Percentiles rank a stretch among this genome's conserved stretches.
phyloP scores from a whole-genome alignment of 176 grass and related monocot genomes.

The Puccinellia tenuiflora region DNA sequence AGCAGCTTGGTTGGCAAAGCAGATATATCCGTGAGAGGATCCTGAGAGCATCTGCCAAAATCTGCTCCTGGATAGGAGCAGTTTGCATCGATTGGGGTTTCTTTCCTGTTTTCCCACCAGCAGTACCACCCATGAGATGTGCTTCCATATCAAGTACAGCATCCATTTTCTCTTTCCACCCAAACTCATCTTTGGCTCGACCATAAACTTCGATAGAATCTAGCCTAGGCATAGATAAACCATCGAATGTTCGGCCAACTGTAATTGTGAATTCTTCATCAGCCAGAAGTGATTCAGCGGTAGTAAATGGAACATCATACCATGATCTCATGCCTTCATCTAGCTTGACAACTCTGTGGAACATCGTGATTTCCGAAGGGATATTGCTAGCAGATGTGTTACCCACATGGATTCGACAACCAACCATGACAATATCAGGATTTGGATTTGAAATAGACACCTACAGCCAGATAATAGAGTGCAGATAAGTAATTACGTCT shows the following conservation, averaged over 20 bases:
- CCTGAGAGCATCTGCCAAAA: conserved; percentile 86
- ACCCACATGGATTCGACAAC: conserved; percentile 90
- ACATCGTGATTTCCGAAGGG: conserved; percentile 82
- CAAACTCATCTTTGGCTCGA: conserved; percentile 94
- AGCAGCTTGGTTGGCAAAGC: conserved; percentile 43
- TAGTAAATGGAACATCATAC: conserved; percentile 95
- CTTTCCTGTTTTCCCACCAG: conserved; percentile 45
- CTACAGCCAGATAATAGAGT: conserved; percentile 47
- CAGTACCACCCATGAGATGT: conserved; percentile 40
- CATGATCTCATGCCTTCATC: conserved; percentile 90
- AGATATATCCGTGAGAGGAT: conserved; percentile 76
- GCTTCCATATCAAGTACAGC: conserved; percentile 85
- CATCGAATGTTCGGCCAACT: conserved; percentile 71
- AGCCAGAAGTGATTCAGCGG: conserved; percentile 82
- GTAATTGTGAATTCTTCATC: conserved; percentile 89
- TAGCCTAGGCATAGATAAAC: conserved; percentile 62
- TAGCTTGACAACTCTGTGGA: conserved; percentile 76
- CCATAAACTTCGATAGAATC: conserved; percentile 95
- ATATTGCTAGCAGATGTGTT: conserved; percentile 84
- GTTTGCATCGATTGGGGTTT: conserved; percentile 35
- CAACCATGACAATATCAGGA: conserved; percentile 88
- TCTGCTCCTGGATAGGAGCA: conserved; percentile 83
- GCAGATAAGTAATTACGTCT: conserved; percentile 20
- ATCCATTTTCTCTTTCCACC: conserved; percentile 99
- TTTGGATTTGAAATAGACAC: conserved; percentile 79